phyloP scores from a whole-genome alignment of 768 basidiomycete genomes.

The Hydnomerulius pinastri region DNA sequence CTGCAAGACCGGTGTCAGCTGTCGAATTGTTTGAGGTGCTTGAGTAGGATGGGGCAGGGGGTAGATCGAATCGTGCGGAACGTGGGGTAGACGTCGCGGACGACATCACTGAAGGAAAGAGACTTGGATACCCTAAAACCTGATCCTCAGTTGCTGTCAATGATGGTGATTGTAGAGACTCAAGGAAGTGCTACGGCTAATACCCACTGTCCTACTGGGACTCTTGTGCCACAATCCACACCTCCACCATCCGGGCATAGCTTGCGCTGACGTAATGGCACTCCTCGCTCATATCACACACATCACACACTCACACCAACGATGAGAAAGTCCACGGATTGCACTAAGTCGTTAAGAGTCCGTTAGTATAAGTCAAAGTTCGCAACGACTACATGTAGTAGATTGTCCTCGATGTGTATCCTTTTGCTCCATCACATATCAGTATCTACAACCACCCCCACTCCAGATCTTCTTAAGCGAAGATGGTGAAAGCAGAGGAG shows the following conservation, averaged over 20 bases:
- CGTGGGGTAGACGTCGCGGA: slow-evolving; percentile 29
- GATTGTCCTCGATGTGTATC: too few species aligned
- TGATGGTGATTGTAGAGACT: neutral
- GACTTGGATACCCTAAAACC: neutral
- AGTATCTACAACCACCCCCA: neutral
- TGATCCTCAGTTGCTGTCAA: too few species aligned
- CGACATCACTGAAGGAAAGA: slow-evolving; percentile 25
- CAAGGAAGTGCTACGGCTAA: neutral
- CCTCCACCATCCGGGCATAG: neutral
- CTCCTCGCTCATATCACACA: neutral
- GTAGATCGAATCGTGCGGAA: slow-evolving; percentile 39
- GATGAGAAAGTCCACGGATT: neutral
- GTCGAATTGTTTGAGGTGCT: slow-evolving; percentile 12
- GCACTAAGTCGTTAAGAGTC: neutral
- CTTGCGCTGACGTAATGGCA: slow-evolving; percentile 22
- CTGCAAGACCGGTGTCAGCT: slow-evolving; percentile 68
- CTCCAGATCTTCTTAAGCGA: slow-evolving; percentile 33
- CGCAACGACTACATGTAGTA: neutral
- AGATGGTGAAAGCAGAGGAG: slow-evolving; percentile 35
- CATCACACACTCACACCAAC: neutral
- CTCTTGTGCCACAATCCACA: neutral
- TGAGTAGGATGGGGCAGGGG: slow-evolving; percentile 30
- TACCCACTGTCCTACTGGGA: neutral
- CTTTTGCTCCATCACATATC: neutral
- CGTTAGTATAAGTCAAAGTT: slow-evolving; percentile 4